These are phyloP conservation scores for Trichoderma gracile DNA, from an alignment of 2,329 filamentous ascomycete species.

Conservation along the genomic window DNA sequence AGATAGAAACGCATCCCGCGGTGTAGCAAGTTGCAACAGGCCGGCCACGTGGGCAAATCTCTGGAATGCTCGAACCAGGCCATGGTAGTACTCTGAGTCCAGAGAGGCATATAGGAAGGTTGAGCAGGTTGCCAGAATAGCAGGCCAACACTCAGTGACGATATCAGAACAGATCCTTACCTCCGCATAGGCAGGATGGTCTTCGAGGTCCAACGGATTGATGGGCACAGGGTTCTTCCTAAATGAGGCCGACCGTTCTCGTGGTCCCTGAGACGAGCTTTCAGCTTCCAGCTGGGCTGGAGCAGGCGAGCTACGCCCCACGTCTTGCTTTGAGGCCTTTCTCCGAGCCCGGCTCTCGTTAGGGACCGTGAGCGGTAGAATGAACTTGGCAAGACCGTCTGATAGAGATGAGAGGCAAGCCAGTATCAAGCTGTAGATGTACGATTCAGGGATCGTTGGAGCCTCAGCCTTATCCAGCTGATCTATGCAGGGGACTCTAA, in stretches of 20 bases:
- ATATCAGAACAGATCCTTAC: conserved; percentile 78
- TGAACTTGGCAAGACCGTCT: conserved; percentile 89
- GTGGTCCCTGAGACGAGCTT: conserved; percentile 36
- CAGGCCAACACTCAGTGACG: conserved; percentile 92
- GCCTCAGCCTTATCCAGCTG: conserved; percentile 90
- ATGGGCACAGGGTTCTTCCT: conserved; percentile 76
- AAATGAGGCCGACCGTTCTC: conserved; percentile 66
- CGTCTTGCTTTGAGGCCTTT: conserved; percentile 48
- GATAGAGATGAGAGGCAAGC: conserved; percentile 88
- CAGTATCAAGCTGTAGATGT: conserved; percentile 85
- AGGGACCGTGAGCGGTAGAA: conserved; percentile 85
- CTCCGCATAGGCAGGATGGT: conserved; percentile 69
- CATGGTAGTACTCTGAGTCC: conserved; percentile 92
- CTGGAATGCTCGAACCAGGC: conserved; percentile 88
- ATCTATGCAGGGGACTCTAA: conserved; percentile 86
- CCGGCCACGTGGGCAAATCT: conserved; percentile 95
- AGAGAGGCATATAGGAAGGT: conserved; percentile 91
- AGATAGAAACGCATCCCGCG: conserved; percentile 90
- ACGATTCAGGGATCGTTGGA: conserved; percentile 83
- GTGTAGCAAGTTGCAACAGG: conserved; percentile 77
- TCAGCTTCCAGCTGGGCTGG: conserved; percentile 42
- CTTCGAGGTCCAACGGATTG: conserved; percentile 76
- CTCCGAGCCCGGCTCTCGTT: conserved; percentile 61
- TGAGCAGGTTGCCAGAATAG: conserved; percentile 89
- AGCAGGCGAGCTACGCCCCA: conserved; percentile 47